Evolutionary conservation across 2,329 filamentous ascomycete species (phyloP).

Genomic region (Curvularia hawaiiensis): DNA sequence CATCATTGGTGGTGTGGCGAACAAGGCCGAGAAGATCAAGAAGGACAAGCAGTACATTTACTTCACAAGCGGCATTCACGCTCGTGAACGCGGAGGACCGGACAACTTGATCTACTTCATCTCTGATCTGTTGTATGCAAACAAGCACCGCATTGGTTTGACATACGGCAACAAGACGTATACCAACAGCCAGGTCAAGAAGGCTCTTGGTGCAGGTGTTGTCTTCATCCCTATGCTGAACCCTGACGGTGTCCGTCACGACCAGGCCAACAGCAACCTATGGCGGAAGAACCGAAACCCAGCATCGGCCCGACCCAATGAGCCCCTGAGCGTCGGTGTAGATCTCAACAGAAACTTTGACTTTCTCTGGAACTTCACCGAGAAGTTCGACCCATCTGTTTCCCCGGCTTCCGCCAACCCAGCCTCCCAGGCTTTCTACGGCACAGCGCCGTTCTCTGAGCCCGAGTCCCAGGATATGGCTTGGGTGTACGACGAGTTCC

Average conservation of each 20-base stretch:
- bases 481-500: slow-evolving; percentile 58
- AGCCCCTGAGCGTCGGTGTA: slow-evolving; percentile 29
- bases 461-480: slow-evolving; percentile 61
- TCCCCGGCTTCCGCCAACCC: slow-evolving; percentile 51
- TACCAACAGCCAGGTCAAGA: slow-evolving; percentile 58
- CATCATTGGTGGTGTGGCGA: slow-evolving; percentile 48
- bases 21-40: slow-evolving; percentile 52
- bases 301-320: slow-evolving; percentile 27
- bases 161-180: slow-evolving; percentile 59
- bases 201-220: slow-evolving; percentile 58
- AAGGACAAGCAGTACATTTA: slow-evolving; percentile 56
- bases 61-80: slow-evolving; percentile 61
- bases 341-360: slow-evolving; percentile 52
- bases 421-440: slow-evolving; percentile 57
- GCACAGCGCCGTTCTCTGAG: slow-evolving; percentile 60
- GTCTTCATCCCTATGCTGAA: slow-evolving; percentile 52
- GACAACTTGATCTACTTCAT: slow-evolving; percentile 65
- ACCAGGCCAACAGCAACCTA: slow-evolving; percentile 37
- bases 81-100: slow-evolving; percentile 63
- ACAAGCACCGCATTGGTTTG: slow-evolving; percentile 56
- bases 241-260: slow-evolving; percentile 39
- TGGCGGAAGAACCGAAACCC: slow-evolving; percentile 51
- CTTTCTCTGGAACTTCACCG: slow-evolving; percentile 60
- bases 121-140: slow-evolving; percentile 61
- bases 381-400: slow-evolving; percentile 52